A percentile compares a stretch with the other conserved stretches of the same genome.
phyloP scores from a whole-genome alignment of 208 protist genomes.

The Tritrichomonas musculus region DNA sequence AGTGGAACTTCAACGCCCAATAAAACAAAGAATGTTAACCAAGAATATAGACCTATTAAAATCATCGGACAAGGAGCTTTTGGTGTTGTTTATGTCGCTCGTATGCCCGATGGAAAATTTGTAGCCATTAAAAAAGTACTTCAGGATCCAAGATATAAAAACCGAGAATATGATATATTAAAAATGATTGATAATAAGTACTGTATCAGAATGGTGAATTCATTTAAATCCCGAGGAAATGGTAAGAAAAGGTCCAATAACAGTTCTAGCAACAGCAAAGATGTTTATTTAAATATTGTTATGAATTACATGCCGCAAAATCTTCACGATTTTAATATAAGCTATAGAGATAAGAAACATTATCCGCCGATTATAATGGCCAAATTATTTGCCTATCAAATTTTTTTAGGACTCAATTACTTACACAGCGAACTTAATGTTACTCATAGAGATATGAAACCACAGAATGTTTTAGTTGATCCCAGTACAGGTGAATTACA shows the following conservation, averaged over 20 bases:
- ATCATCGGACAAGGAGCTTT: not conserved
- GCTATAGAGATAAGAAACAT: conserved; percentile 71
- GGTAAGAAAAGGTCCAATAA: no score
- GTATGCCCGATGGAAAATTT: not conserved
- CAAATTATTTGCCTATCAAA: conserved; percentile 84
- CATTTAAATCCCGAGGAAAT: not conserved
- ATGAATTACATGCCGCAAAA: conserved; percentile 95
- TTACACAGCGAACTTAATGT: conserved; percentile 76
- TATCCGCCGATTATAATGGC: not conserved
- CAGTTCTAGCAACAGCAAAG: conserved; percentile 52
- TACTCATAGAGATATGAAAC: conserved; percentile 85
- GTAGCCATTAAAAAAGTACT: conserved; percentile 31
- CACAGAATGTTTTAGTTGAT: conserved; percentile 79
- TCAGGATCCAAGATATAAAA: not conserved
- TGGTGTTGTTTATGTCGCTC: not conserved
- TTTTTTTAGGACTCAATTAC: conserved; percentile 85
- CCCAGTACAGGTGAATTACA: conserved; percentile 68
- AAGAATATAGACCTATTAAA: not conserved
- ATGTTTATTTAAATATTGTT: conserved; percentile 93
- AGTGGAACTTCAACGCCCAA: no score
- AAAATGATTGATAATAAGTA: not conserved
- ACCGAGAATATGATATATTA: not conserved
- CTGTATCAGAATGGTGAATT: not conserved
- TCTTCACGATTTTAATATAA: conserved; percentile 70
- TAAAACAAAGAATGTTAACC: no score